Conservation (phyloP, 768 basidiomycete genomes). For the Chalciporus pseudorubinellus region DNA sequence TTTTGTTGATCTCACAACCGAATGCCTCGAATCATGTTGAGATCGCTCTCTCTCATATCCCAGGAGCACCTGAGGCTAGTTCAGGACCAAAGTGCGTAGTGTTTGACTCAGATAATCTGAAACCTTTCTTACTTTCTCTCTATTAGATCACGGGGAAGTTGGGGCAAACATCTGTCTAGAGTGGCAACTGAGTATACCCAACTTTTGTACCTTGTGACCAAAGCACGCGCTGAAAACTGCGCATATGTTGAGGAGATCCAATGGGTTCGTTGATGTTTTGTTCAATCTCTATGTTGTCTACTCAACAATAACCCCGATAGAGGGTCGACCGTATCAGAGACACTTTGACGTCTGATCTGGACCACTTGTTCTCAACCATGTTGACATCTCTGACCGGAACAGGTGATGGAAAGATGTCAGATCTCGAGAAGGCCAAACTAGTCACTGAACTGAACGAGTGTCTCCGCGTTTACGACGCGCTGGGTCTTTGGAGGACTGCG, state of each 20-base stretch:
- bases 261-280: slow-evolving; percentile 60
- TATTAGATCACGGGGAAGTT: slow-evolving; percentile 54
- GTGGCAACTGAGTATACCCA: slow-evolving; percentile 92
- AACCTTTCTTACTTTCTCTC: slow-evolving; percentile 3
- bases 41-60: slow-evolving; percentile 31
- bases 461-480: slow-evolving; percentile 71
- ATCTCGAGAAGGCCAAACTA: slow-evolving; percentile 63
- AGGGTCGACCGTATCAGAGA: slow-evolving; percentile 81
- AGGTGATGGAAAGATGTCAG: slow-evolving; percentile 48
- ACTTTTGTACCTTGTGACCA: slow-evolving; percentile 82
- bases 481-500: slow-evolving; percentile 83
- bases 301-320: slow-evolving; percentile 40
- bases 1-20: slow-evolving; percentile 66
- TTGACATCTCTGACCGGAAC: slow-evolving; percentile 51
- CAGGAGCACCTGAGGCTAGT: slow-evolving; percentile 25
- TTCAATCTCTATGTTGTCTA: slow-evolving; percentile 1
- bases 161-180: slow-evolving; percentile 77
- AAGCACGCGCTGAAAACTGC: slow-evolving; percentile 75
- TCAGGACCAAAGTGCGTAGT: slow-evolving; percentile 39
- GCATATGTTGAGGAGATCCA: slow-evolving; percentile 79
- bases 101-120: not conserved
- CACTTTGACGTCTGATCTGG: slow-evolving; percentile 82
- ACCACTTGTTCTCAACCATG: slow-evolving; percentile 71
- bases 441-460: slow-evolving; percentile 74
- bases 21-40: slow-evolving; percentile 41